Conservation (phyloP, 208 protist genomes). For the Angomonas deanei region DNA sequence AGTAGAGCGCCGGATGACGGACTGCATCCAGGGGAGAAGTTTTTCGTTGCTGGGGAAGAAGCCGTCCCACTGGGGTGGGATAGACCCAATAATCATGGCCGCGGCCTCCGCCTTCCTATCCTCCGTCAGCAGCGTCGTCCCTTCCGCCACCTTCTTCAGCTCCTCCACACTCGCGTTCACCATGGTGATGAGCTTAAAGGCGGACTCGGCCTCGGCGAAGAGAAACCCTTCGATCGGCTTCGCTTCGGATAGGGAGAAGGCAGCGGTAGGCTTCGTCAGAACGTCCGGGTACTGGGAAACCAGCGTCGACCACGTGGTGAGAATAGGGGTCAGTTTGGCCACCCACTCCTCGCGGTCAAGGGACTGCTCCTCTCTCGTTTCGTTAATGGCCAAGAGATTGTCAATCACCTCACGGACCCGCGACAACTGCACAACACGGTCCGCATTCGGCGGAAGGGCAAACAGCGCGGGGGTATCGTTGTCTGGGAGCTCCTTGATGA, state of each 20-base stretch:
- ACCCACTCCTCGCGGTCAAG: conserved; percentile 89
- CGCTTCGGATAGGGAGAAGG: conserved; percentile 7
- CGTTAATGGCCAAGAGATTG: conserved; percentile 83
- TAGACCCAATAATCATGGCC: conserved; percentile 74
- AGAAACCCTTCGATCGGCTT: conserved; percentile 90
- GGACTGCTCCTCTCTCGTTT: conserved; percentile 41
- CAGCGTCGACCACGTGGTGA: conserved; percentile 81
- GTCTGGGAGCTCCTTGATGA: conserved; percentile 86
- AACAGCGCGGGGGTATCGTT: conserved; percentile 92
- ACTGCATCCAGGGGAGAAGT: conserved; percentile 82
- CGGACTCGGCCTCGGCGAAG: conserved; percentile 70
- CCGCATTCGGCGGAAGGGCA: conserved; percentile 92
- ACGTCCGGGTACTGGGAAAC: conserved; percentile 57
- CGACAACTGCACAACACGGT: conserved; percentile 88
- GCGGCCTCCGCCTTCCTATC: conserved; percentile 64
- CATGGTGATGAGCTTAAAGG: conserved; percentile 49
- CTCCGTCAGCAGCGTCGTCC: conserved; percentile 82
- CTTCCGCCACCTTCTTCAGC: conserved; percentile 86
- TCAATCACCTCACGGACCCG: conserved; percentile 54
- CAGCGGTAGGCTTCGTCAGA: conserved; percentile 18
- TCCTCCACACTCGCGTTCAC: conserved; percentile 81
- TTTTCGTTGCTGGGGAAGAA: conserved; percentile 80
- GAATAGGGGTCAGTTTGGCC: conserved; percentile 68
- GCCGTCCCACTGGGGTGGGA: conserved; percentile 85
- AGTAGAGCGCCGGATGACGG: conserved; percentile 74